phyloP scores from a whole-genome alignment of 1,284 basidiomycete genomes.

The Farysia itapuensis region DNA sequence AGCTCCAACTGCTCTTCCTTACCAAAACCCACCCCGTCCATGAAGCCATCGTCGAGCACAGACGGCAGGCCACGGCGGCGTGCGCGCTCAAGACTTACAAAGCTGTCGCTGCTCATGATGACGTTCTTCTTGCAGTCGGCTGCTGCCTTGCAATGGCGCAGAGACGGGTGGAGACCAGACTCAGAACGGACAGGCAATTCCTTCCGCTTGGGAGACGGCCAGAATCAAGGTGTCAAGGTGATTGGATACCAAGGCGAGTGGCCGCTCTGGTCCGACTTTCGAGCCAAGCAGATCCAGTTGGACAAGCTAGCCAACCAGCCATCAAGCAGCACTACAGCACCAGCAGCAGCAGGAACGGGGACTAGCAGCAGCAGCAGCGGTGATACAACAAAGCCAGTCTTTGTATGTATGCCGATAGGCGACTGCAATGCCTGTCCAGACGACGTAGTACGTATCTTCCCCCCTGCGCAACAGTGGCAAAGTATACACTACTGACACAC shows the following conservation, averaged over 20 bases:
- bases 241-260: constrained; percentile 34
- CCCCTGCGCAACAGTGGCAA: neutral
- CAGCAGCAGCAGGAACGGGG: neutral
- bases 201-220: constrained; percentile 28
- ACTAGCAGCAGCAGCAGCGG: neutral
- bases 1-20: no score
- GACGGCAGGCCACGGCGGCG: no score
- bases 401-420: constrained; percentile 22
- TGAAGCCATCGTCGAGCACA: no score
- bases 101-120: neutral
- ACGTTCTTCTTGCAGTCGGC: neutral
- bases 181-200: constrained; percentile 12
- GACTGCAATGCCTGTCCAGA: constrained; percentile 34
- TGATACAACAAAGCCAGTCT: constrained; percentile 1
- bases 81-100: no score
- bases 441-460: constrained; percentile 20
- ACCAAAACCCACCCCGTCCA: no score
- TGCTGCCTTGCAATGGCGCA: neutral
- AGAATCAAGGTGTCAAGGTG: constrained; percentile 25
- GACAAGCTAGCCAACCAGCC: neutral
- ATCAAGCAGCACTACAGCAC: neutral
- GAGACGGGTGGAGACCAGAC: constrained; percentile 18
- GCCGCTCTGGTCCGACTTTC: constrained; percentile 22
- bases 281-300: neutral
- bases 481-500: neutral